Percentiles rank a stretch among this genome's conserved stretches.
Conservation (phyloP, 192 early-diverging fungal genomes). For the Gryganskiella cystojenkinii region DNA sequence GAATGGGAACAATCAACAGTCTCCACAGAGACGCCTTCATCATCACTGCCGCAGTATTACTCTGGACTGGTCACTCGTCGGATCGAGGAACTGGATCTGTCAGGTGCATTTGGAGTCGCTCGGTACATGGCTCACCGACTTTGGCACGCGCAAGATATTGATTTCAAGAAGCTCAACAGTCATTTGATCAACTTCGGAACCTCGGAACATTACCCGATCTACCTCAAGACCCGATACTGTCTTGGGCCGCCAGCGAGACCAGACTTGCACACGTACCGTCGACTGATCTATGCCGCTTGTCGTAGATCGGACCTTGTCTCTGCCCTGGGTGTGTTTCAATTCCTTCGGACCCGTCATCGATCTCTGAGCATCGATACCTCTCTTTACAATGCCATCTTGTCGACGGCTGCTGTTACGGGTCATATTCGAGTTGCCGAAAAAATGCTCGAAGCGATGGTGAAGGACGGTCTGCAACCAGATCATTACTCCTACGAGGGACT, state of each 20-base stretch:
- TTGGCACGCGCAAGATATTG: conserved; percentile 12
- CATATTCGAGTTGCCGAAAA: conserved; percentile 29
- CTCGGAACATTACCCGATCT: conserved; percentile 13
- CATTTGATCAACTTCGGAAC: conserved; percentile 22
- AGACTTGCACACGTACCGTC: conserved; percentile 44
- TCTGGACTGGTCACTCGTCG: conserved; percentile 2
- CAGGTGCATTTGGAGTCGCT: conserved; percentile 14
- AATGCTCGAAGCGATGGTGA: conserved; percentile 22
- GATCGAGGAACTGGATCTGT: conserved; percentile 12
- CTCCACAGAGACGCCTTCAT: not conserved
- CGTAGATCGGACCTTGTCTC: conserved; percentile 36
- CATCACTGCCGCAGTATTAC: conserved; percentile 2
- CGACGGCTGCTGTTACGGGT: conserved; percentile 27
- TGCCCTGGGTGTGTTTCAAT: conserved; percentile 27
- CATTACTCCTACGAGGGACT: conserved; percentile 40
- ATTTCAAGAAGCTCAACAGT: conserved; percentile 27
- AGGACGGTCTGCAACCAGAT: conserved; percentile 37
- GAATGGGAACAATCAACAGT: conserved; percentile 19
- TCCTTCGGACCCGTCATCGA: conserved; percentile 10
- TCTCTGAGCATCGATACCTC: conserved; percentile 17
- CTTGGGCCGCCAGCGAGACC: conserved; percentile 9
- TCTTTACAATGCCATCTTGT: conserved; percentile 46
- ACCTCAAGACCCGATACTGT: conserved; percentile 33
- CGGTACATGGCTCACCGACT: conserved; percentile 14
- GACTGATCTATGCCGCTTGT: conserved; percentile 44